Evolutionary conservation across 129 eudicot species (phyloP).

Genomic region (Glebionis coronaria): DNA sequence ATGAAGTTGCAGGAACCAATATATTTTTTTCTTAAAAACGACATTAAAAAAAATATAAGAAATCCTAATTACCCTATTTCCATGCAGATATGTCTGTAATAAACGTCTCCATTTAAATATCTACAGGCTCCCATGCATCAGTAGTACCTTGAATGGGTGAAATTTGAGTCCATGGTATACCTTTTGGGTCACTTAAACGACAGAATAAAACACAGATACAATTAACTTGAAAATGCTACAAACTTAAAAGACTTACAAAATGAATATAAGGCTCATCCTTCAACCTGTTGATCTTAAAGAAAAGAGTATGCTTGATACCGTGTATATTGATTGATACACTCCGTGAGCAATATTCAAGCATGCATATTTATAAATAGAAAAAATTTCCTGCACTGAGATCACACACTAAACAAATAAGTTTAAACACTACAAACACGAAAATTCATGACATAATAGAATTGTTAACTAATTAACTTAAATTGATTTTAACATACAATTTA

Average conservation of each 20-base stretch:
- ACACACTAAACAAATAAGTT: too few relatives aligned
- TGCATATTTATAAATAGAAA: too few relatives aligned
- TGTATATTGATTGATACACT: constrained; percentile 57
- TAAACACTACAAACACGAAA: too few relatives aligned
- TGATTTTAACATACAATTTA: too few relatives aligned
- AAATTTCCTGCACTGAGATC: too few relatives aligned
- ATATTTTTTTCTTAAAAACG: too few relatives aligned
- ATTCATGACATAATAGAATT: too few relatives aligned
- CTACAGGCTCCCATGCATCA: constrained; percentile 72
- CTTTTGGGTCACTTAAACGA: constrained; percentile 91
- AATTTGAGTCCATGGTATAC: constrained; percentile 90
- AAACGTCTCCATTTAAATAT: constrained; percentile 62
- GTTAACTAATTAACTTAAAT: too few relatives aligned
- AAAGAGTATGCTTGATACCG: constrained; percentile 70
- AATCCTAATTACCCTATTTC: too few relatives aligned
- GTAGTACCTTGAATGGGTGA: constrained; percentile 80
- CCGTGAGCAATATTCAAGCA: constrained; percentile 52
- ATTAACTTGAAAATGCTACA: background rate
- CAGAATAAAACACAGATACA: background rate
- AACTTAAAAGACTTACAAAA: background rate
- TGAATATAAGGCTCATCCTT: constrained; percentile 2
- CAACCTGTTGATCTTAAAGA: constrained; percentile 96
- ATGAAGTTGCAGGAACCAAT: too few relatives aligned
- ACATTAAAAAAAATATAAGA: too few relatives aligned
- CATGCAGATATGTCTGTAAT: too few relatives aligned